Evolutionary conservation across 495 filamentous ascomycete genomes (phyloP).

Genomic region (Barbatosphaeria neglecta): DNA sequence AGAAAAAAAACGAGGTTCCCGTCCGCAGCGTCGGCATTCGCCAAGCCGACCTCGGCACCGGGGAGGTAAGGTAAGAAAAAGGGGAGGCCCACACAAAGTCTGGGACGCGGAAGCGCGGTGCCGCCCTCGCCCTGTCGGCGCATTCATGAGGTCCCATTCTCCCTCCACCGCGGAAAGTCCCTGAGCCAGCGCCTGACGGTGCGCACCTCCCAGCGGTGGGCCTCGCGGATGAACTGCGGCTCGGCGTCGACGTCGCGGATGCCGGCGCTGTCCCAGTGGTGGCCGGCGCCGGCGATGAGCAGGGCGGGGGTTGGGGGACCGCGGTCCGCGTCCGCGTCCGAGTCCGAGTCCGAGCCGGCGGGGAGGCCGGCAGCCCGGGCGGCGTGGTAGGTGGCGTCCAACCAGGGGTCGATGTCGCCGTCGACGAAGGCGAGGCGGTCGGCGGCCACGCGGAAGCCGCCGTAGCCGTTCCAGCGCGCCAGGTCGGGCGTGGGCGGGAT

Average conservation of each 20-base stretch:
- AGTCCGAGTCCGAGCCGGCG: not conserved
- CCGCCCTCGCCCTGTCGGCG: too few species aligned
- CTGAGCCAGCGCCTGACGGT: slow-evolving; percentile 24
- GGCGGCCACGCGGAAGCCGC: slow-evolving; percentile 29
- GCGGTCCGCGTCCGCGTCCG: slow-evolving; percentile 1
- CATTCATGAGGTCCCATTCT: too few species aligned
- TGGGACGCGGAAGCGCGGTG: too few species aligned
- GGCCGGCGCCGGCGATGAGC: slow-evolving; percentile 32
- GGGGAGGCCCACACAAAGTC: too few species aligned
- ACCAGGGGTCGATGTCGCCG: slow-evolving; percentile 34
- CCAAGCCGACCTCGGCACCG: not conserved
- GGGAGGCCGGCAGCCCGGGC: slow-evolving; percentile 17
- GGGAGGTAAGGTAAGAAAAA: not conserved
- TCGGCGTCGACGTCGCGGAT: slow-evolving; percentile 32
- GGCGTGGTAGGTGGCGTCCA: slow-evolving; percentile 35
- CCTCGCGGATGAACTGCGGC: slow-evolving; percentile 37
- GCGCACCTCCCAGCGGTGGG: slow-evolving; percentile 37
- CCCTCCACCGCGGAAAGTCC: slow-evolving; percentile 11
- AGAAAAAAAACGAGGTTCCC: too few species aligned
- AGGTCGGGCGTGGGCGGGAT: slow-evolving; percentile 30
- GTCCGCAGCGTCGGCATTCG: not conserved
- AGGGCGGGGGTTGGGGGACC: slow-evolving; percentile 29
- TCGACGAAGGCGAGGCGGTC: slow-evolving; percentile 37
- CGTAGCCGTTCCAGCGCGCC: slow-evolving; percentile 26
- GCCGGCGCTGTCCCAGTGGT: slow-evolving; percentile 39